Percentiles rank a stretch among this genome's conserved stretches.
These are phyloP conservation scores for Epicoccum nigrum DNA, from an alignment of 2,329 filamentous ascomycete species.

Conservation along the genomic window DNA sequence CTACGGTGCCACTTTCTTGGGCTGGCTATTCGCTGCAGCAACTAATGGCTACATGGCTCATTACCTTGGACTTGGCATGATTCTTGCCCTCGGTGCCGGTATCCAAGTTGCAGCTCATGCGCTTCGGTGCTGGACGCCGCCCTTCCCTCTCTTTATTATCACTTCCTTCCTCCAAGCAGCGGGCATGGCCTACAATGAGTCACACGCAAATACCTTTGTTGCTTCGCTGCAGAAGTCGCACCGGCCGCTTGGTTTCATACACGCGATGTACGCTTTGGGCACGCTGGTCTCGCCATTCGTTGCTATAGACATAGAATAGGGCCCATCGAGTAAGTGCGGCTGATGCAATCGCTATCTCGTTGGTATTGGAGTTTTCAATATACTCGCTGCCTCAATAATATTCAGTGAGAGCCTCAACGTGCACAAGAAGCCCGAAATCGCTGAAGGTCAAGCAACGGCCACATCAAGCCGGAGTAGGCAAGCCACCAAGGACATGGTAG, in stretches of 20 bases:
- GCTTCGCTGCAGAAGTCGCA: slow-evolving; percentile 59
- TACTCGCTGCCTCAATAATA: neutral
- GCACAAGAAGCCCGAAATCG: neutral
- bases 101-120: slow-evolving; percentile 62
- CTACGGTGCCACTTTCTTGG: slow-evolving; percentile 63
- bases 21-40: slow-evolving; percentile 65
- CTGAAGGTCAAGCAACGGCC: neutral
- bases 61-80: slow-evolving; percentile 61
- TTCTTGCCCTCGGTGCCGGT: slow-evolving; percentile 62
- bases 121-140: slow-evolving; percentile 62
- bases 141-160: slow-evolving; percentile 62
- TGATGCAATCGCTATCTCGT: slow-evolving; percentile 44
- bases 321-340: slow-evolving; percentile 59
- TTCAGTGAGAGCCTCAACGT: slow-evolving; percentile 1
- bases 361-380: neutral
- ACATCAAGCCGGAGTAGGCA: neutral
- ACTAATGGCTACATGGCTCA: slow-evolving; percentile 62
- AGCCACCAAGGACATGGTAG: neutral
- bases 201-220: slow-evolving; percentile 68
- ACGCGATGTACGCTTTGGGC: slow-evolving; percentile 66
- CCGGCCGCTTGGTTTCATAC: slow-evolving; percentile 67
- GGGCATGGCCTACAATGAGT: slow-evolving; percentile 68
- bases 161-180: slow-evolving; percentile 65
- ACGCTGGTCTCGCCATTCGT: slow-evolving; percentile 63
- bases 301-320: slow-evolving; percentile 31